A percentile compares a stretch with the other conserved stretches of the same genome.
phyloP scores from a whole-genome alignment of 2,329 filamentous ascomycete genomes.

The Diaporthe ampelina region DNA sequence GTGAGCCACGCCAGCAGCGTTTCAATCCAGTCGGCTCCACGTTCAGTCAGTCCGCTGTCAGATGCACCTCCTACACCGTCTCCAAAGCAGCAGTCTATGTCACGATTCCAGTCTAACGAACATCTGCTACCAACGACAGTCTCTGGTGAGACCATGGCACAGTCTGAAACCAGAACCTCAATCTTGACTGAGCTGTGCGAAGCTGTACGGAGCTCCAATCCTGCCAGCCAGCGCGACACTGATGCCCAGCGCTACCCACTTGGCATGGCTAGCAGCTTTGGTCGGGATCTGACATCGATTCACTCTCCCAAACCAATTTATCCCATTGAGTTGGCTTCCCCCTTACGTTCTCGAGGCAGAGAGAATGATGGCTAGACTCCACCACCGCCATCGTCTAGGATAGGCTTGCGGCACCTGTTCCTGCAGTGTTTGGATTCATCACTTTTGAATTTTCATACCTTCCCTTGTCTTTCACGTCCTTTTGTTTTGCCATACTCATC shows the following conservation, averaged over 20 bases:
- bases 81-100: neutral
- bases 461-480: neutral
- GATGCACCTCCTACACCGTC: neutral
- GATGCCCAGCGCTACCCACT: neutral
- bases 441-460: neutral
- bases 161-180: neutral
- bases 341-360: neutral
- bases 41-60: neutral
- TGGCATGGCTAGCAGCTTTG: neutral
- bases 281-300: neutral
- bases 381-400: neutral
- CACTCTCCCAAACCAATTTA: neutral
- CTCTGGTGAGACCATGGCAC: neutral
- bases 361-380: neutral
- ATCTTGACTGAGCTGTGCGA: slow-evolving; percentile 27
- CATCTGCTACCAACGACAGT: neutral
- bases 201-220: neutral
- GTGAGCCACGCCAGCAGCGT: neutral
- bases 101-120: neutral
- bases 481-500: neutral
- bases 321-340: neutral
- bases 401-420: neutral
- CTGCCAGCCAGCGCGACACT: neutral
- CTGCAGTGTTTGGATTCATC: neutral
- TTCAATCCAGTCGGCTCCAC: neutral